These are phyloP conservation scores for Porpolomopsis calyptriformis DNA, from an alignment of 768 basidiomycete genomes.

Conservation along the genomic window DNA sequence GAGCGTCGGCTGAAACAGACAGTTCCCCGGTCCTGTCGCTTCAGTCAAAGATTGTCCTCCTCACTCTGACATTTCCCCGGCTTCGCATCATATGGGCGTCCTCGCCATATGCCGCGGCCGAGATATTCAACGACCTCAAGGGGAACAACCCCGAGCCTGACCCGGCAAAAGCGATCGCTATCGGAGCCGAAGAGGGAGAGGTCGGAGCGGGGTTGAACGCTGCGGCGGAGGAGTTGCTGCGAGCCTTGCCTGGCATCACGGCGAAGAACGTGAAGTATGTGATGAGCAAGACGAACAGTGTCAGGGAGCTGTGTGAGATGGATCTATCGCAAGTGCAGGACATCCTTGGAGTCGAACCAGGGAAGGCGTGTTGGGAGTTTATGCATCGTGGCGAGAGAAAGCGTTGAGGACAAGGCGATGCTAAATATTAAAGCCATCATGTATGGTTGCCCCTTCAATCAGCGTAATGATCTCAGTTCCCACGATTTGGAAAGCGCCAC, in stretches of 20 bases:
- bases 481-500: slow-evolving; percentile 2
- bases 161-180: slow-evolving; percentile 55
- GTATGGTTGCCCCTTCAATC: too few species aligned
- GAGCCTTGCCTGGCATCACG: slow-evolving; percentile 74
- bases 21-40: slow-evolving; percentile 41
- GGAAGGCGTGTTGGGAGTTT: slow-evolving; percentile 72
- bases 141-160: slow-evolving; percentile 71
- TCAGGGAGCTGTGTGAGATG: slow-evolving; percentile 67
- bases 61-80: slow-evolving; percentile 83
- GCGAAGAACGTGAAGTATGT: slow-evolving; percentile 80
- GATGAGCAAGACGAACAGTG: slow-evolving; percentile 67
- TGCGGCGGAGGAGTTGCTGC: slow-evolving; percentile 73
- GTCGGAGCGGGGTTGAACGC: slow-evolving; percentile 59
- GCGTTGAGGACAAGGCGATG: too few species aligned
- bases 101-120: slow-evolving; percentile 83
- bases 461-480: too few species aligned
- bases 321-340: slow-evolving; percentile 50
- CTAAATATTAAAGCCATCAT: too few species aligned
- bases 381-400: slow-evolving; percentile 58
- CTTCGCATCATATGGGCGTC: slow-evolving; percentile 96
- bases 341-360: slow-evolving; percentile 72
- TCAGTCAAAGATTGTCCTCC: slow-evolving; percentile 87
- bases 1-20: slow-evolving; percentile 18
- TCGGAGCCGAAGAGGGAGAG: slow-evolving; percentile 74
- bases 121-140: slow-evolving; percentile 92